Conservation (phyloP, 257 asterid species). For the Ehretia macrophylla region DNA sequence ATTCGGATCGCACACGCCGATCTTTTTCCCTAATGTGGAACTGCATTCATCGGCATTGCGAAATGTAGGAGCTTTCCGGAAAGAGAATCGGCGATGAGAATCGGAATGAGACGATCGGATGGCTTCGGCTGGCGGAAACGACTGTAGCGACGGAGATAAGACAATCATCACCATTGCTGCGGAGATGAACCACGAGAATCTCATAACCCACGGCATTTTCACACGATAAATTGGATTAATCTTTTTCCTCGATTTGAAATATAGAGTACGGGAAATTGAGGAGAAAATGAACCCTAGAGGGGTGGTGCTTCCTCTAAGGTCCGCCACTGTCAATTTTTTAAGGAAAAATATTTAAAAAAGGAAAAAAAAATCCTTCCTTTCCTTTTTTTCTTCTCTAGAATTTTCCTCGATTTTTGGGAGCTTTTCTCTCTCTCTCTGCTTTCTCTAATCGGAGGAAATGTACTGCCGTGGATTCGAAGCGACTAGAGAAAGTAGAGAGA, state of each 20-base stretch:
- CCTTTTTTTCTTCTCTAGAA: no score
- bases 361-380: no score
- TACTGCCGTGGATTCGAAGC: slow-evolving; percentile 28
- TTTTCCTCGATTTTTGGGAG: slow-evolving; percentile 5
- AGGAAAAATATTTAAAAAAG: not conserved
- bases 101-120: slow-evolving; percentile 56
- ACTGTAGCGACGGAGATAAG: slow-evolving; percentile 74
- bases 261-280: no score
- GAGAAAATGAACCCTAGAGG: slow-evolving; percentile 38
- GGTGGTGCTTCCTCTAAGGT: slow-evolving; percentile 48
- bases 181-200: slow-evolving; percentile 65
- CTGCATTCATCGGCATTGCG: slow-evolving; percentile 67
- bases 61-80: slow-evolving; percentile 53
- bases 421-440: slow-evolving; percentile 5
- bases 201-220: slow-evolving; percentile 72
- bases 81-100: slow-evolving; percentile 32
- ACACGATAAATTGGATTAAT: slow-evolving; percentile 15
- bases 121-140: slow-evolving; percentile 95
- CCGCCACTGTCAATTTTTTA: slow-evolving; percentile 36
- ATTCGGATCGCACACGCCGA: slow-evolving; percentile 59
- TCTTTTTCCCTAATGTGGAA: not conserved
- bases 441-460: slow-evolving; percentile 25
- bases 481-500: slow-evolving; percentile 17
- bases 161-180: slow-evolving; percentile 72
- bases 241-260: slow-evolving; percentile 4